A percentile compares a stretch with the other conserved stretches of the same genome.
Conservation (phyloP, 805 yeast genomes). For the Candida chauliodis region DNA sequence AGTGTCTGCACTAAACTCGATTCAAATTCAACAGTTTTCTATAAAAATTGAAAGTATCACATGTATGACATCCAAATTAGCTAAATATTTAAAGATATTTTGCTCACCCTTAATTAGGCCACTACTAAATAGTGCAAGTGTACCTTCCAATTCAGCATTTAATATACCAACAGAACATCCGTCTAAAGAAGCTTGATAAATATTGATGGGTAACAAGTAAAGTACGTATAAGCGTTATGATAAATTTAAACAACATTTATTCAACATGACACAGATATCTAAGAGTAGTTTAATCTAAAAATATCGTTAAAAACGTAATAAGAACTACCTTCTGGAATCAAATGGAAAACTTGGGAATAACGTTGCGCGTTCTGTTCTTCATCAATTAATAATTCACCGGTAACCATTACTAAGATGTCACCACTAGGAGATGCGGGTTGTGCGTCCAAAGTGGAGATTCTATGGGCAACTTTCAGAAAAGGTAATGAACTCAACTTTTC, state of each 20-base stretch:
- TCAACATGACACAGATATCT: conserved; percentile 15
- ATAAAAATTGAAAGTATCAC: no score
- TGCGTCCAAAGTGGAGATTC: conserved; percentile 93
- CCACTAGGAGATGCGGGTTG: conserved; percentile 94
- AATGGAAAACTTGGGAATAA: conserved; percentile 96
- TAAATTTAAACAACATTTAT: background rate
- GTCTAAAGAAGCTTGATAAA: no score
- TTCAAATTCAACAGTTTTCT: no score
- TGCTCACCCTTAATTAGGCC: no score
- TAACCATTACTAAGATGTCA: conserved; percentile 94
- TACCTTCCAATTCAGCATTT: no score
- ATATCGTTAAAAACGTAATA: conserved; percentile 96
- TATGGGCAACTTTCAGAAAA: conserved; percentile 88
- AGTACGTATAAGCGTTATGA: no score
- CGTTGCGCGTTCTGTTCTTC: conserved; percentile 95
- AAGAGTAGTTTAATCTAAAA: conserved; percentile 87
- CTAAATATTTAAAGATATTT: no score
- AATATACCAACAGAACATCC: no score
- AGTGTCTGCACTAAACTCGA: no score
- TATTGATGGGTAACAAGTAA: no score
- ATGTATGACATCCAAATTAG: no score
- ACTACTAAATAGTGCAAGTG: no score
- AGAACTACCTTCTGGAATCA: conserved; percentile 86
- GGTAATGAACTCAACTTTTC: conserved; percentile 89
- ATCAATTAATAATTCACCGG: conserved; percentile 90